Conservation (phyloP, 495 filamentous ascomycete genomes). For the Apodospora peruviana region DNA sequence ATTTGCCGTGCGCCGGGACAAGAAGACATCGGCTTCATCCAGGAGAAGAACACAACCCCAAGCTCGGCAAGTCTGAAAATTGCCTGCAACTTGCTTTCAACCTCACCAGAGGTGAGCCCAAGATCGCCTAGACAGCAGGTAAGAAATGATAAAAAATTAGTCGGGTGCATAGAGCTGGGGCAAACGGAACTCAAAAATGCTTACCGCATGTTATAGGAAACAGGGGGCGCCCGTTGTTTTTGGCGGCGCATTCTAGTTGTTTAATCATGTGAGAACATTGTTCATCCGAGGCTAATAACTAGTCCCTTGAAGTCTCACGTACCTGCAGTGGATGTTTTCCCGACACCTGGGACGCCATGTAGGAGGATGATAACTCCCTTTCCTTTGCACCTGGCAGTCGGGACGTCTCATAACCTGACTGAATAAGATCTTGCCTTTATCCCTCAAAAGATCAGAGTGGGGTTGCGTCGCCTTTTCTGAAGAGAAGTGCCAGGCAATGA, state of each 20-base stretch:
- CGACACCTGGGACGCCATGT: not conserved
- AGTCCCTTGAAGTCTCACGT: not conserved
- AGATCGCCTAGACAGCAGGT: not conserved
- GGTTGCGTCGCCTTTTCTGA: not conserved
- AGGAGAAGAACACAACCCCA: constrained; percentile 26
- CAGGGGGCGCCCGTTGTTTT: constrained; percentile 7
- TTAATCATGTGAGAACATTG: not conserved
- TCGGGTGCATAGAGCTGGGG: no score
- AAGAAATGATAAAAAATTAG: no score
- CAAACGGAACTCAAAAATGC: no score
- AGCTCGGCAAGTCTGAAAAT: constrained; percentile 5
- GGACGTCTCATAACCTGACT: no score
- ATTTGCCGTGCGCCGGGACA: constrained; percentile 15
- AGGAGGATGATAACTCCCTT: not conserved
- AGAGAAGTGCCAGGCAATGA: not conserved
- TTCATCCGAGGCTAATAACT: not conserved
- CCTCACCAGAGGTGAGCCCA: constrained; percentile 7
- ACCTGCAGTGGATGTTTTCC: not conserved
- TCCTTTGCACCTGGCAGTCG: not conserved
- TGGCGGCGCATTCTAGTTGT: constrained; percentile 7
- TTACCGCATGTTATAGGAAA: constrained; percentile 9
- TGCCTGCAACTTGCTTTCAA: constrained; percentile 4
- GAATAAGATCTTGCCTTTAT: not conserved
- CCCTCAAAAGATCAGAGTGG: not conserved
- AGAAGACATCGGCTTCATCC: constrained; percentile 34